These are phyloP conservation scores for Debaryomyces sp. DNA, from an alignment of 1,139 yeast species.

Conservation along the genomic window DNA sequence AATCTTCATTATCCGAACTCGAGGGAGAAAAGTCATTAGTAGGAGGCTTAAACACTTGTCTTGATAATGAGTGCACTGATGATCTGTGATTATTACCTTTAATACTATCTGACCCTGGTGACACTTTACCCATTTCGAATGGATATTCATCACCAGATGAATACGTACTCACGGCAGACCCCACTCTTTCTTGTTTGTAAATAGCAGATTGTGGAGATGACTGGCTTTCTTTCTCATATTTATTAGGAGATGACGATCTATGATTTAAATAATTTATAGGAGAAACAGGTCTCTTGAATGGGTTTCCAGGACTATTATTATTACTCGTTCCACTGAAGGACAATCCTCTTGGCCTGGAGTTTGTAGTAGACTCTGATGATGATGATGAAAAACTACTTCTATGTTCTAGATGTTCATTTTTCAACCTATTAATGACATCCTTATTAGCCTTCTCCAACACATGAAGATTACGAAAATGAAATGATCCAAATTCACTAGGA, in stretches of 20 bases:
- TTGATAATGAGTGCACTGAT: slow-evolving; percentile 32
- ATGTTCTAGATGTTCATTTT: slow-evolving; percentile 76
- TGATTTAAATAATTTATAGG: slow-evolving; percentile 26
- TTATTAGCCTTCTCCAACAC: slow-evolving; percentile 93
- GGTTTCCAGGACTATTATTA: slow-evolving; percentile 24
- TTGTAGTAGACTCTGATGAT: slow-evolving; percentile 45
- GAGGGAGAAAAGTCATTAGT: slow-evolving; percentile 59
- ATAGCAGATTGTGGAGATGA: slow-evolving; percentile 27
- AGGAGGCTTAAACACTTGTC: slow-evolving; percentile 24
- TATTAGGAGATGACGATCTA: slow-evolving; percentile 33
- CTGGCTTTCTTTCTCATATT: slow-evolving; percentile 13
- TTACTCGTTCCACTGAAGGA: slow-evolving; percentile 30
- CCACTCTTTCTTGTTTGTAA: slow-evolving; percentile 34
- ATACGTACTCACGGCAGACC: slow-evolving; percentile 35
- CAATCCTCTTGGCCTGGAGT: slow-evolving; percentile 40
- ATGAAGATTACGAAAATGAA: slow-evolving; percentile 84
- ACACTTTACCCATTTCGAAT: slow-evolving; percentile 21
- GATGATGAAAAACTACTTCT: slow-evolving; percentile 46
- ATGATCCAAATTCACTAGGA: slow-evolving; percentile 85
- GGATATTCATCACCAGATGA: slow-evolving; percentile 44
- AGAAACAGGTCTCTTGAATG: slow-evolving; percentile 43
- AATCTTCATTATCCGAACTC: slow-evolving; percentile 72
- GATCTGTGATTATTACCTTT: slow-evolving; percentile 21
- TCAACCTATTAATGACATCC: slow-evolving; percentile 84
- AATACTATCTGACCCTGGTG: slow-evolving; percentile 16